Percentiles rank a stretch among this genome's conserved stretches.
Evolutionary conservation across 352 stramenopile genomes (phyloP).

Genomic region (Phytophthora multivora): DNA sequence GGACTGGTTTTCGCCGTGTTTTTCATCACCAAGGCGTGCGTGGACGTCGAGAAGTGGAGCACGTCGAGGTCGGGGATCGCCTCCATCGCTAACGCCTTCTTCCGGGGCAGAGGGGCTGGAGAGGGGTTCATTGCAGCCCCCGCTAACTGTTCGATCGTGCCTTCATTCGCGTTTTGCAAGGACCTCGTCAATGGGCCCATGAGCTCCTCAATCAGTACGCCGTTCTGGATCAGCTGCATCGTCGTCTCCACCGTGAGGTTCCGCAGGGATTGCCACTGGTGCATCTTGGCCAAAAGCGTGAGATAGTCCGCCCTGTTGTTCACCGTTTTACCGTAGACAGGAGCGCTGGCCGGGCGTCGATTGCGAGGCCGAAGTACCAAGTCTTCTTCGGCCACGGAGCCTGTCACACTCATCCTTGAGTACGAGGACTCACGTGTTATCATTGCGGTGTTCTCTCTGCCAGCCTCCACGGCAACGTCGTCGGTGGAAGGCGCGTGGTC

Average conservation of each 20-base stretch:
- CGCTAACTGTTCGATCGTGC: neutral
- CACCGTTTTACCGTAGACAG: constrained; percentile 20
- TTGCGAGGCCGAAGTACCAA: neutral
- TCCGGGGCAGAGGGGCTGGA: constrained; percentile 10
- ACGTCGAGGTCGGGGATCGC: constrained; percentile 23
- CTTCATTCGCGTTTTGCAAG: constrained; percentile 6
- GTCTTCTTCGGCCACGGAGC: constrained; percentile 4
- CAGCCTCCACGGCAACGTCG: neutral
- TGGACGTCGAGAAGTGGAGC: constrained; percentile 31
- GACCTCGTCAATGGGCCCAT: constrained; percentile 43
- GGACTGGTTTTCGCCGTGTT: constrained; percentile 20
- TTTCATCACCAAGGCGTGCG: constrained; percentile 32
- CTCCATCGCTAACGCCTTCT: constrained; percentile 31
- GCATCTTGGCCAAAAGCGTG: constrained; percentile 39
- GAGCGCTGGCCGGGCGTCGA: constrained; percentile 23
- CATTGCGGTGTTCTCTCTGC: constrained; percentile 3
- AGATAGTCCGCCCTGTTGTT: constrained; percentile 31
- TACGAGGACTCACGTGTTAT: constrained; percentile 14
- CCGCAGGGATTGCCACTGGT: constrained; percentile 55
- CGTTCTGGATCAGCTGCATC: constrained; percentile 67
- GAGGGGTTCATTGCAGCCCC: neutral
- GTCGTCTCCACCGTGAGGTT: constrained; percentile 71
- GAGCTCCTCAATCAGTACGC: constrained; percentile 50
- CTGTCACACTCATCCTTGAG: constrained; percentile 12
- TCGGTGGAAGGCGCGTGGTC: too few species aligned